A percentile compares a stretch with the other conserved stretches of the same genome.
These are phyloP conservation scores for Dunaliella sp. DNA, from an alignment of 139 green algal species.

Conservation along the genomic window DNA sequence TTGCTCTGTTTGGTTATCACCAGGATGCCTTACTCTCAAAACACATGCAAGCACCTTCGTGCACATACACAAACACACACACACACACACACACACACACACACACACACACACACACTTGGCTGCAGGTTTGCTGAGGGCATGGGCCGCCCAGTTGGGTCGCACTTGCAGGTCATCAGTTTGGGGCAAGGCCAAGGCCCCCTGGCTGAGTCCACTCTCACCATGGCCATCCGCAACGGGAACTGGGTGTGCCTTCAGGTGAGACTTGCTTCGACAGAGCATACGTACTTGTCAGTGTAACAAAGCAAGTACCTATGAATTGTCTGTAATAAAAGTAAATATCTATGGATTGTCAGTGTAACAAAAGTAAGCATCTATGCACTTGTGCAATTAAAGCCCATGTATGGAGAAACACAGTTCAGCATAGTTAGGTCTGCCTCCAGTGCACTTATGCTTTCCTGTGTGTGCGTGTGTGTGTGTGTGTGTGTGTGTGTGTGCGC, in stretches of 20 bases:
- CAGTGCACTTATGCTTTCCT: too few species aligned
- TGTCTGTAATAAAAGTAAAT: too few species aligned
- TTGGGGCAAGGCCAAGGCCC: slow-evolving; percentile 78
- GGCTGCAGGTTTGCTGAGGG: slow-evolving; percentile 54
- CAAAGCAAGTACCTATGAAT: too few species aligned
- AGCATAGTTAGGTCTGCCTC: too few species aligned
- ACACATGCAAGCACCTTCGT: neutral
- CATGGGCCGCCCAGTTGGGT: slow-evolving; percentile 51
- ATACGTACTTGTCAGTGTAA: too few species aligned
- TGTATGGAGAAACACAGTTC: too few species aligned
- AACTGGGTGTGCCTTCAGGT: slow-evolving; percentile 83
- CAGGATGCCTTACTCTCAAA: too few species aligned
- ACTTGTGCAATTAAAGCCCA: too few species aligned
- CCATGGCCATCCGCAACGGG: slow-evolving; percentile 48
- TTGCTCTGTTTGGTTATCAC: neutral
- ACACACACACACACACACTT: slow-evolving; percentile 7
- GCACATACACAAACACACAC: too few species aligned
- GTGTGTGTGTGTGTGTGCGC: neutral
- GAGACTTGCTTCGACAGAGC: too few species aligned
- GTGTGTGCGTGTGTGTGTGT: neutral
- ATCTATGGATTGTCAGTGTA: too few species aligned
- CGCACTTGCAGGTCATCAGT: slow-evolving; percentile 63
- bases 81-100: slow-evolving; percentile 18
- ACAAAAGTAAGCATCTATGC: too few species aligned
- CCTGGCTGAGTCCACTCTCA: slow-evolving; percentile 56